Conservation (phyloP, 1,284 basidiomycete species). For the Singerocomus inundabilis region DNA sequence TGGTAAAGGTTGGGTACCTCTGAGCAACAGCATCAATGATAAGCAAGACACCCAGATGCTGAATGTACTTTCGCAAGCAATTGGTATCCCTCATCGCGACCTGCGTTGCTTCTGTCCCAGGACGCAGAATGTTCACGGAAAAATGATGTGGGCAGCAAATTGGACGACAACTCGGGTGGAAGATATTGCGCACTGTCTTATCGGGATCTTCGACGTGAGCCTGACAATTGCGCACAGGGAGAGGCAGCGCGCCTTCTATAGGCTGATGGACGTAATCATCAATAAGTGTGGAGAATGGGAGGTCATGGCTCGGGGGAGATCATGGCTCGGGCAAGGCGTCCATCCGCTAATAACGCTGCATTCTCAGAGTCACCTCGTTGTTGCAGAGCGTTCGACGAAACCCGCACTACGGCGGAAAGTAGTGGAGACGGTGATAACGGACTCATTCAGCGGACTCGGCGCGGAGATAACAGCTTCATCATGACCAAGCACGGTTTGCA, state of each 20-base stretch:
- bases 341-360: constrained; percentile 30
- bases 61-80: constrained; percentile 27
- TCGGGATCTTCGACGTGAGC: constrained; percentile 34
- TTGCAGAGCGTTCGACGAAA: constrained; percentile 21
- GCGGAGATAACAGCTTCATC: constrained; percentile 29
- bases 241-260: constrained; percentile 30
- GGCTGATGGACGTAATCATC: constrained; percentile 32
- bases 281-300: constrained; percentile 31
- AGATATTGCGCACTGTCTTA: constrained; percentile 33
- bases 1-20: constrained; percentile 25
- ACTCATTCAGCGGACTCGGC: constrained; percentile 17
- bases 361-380: constrained; percentile 32
- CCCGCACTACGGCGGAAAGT: not conserved
- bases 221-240: constrained; percentile 35
- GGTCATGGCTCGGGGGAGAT: constrained; percentile 35
- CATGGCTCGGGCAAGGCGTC: constrained; percentile 32
- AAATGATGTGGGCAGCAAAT: constrained; percentile 35
- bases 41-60: constrained; percentile 28
- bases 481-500: constrained; percentile 35
- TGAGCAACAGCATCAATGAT: constrained; percentile 22
- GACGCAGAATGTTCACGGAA: constrained; percentile 27
- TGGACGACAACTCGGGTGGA: constrained; percentile 34
- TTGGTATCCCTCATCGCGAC: constrained; percentile 28
- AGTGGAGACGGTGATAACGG: not conserved
- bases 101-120: constrained; percentile 29